These are phyloP conservation scores for Tympanopsis confertula DNA, from an alignment of 2,329 filamentous ascomycete genomes.

Conservation along the genomic window DNA sequence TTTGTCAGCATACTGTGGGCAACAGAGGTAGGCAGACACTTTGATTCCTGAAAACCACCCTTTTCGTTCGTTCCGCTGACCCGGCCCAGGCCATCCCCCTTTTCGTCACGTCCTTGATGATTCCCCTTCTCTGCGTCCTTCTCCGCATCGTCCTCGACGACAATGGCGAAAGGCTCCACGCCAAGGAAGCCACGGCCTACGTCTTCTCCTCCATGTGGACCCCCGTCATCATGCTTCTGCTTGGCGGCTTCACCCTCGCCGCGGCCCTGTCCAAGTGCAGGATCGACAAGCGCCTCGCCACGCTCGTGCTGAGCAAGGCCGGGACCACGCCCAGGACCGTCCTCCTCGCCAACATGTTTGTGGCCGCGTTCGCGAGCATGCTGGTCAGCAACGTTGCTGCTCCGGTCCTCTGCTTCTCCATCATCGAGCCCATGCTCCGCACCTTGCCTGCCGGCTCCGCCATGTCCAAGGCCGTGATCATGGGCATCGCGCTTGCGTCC, in stretches of 20 bases:
- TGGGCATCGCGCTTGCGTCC: conserved; percentile 86
- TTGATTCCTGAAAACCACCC: background rate
- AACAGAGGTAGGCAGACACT: conserved; percentile 58
- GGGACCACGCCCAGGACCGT: conserved; percentile 83
- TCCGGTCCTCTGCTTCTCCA: conserved; percentile 91
- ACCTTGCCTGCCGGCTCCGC: conserved; percentile 84
- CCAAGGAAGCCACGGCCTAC: conserved; percentile 70
- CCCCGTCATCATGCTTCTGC: conserved; percentile 95
- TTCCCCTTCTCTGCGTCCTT: conserved; percentile 88
- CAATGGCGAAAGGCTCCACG: conserved; percentile 55
- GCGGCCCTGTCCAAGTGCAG: conserved; percentile 93
- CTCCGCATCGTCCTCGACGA: conserved; percentile 75
- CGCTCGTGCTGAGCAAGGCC: conserved; percentile 89
- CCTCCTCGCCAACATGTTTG: conserved; percentile 91
- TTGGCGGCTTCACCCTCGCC: conserved; percentile 91
- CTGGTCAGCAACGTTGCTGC: conserved; percentile 98
- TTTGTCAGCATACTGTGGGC: conserved; percentile 94
- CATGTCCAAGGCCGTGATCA: conserved; percentile 89
- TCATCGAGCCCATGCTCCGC: conserved; percentile 92
- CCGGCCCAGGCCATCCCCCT: conserved; percentile 69
- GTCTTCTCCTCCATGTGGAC: conserved; percentile 98
- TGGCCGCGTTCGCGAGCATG: conserved; percentile 96
- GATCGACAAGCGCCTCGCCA: conserved; percentile 94
- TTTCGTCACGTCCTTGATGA: conserved; percentile 87
- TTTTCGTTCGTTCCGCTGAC: conserved; percentile 6